Base-by-base conservation (phyloP, 176 grass and related monocot species). In the Ananas comosus region DNA sequence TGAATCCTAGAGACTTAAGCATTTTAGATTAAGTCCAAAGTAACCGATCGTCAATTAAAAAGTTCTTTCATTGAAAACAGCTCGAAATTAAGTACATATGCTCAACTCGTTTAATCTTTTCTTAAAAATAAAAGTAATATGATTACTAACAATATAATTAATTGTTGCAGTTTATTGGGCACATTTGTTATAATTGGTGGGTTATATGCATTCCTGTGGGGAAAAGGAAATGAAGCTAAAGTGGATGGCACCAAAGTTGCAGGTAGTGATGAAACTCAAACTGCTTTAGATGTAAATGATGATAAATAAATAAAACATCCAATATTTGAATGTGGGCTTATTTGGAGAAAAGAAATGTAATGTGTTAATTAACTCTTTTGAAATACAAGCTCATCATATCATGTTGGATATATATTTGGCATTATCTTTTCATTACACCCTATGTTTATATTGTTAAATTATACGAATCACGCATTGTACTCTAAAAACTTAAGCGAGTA, bases 151-250 rank as follows among this genome's bases (percentile, higher is more conserved):
- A 42, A 42, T 7, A 42, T 7, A 25, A 25, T 51, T 4, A 14
- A 17, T 4, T 70, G 10, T 61, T 76, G 10, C 8, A 85, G 82
- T 66, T 57, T 85, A 54, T 66, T 78, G 4, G 87, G 79, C 7
- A 19, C 76, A 0, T 12, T 51, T 11, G 28, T 82, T 49, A 80
- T 89, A n/a, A 66, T 85, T 63, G 8, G 50, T 12, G 87, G 87
- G 0, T 48, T 89, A 8, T 89, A 85, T 29, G 64, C 76, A 1
- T 79, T 82, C 52, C 76, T 89, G 14, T 89, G 82, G 87, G 87
- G 79, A 0, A 82, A 85, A 73, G 72, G 67, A 24, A 69, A 23
- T 28, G 86, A 88, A 63, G 9, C 70, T 1, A 21, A 78, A 59
- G 19, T 17, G 13, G 54, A 59, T 21, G 2, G 16, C 16, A 59